These are phyloP conservation scores for Cladosporium sp. DNA, from an alignment of 2,329 filamentous ascomycete genomes.

Conservation along the genomic window DNA sequence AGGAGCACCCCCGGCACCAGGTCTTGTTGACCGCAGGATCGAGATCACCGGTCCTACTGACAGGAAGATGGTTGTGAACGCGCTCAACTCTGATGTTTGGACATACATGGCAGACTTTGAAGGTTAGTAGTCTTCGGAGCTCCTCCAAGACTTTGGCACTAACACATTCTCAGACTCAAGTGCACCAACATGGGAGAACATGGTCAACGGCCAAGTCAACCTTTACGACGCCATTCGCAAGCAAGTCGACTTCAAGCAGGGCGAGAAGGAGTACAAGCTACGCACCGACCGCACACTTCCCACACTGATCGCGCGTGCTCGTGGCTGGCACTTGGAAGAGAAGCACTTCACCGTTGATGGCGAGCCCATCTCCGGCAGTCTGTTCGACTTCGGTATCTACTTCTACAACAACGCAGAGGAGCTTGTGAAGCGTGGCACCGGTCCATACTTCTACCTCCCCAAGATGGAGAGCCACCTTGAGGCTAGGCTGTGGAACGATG, in stretches of 20 bases:
- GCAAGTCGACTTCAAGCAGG: constrained; percentile 95
- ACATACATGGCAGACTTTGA: constrained; percentile 99
- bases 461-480: constrained; percentile 97
- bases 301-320: constrained; percentile 88
- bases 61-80: constrained; percentile 98
- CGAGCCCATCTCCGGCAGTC: constrained; percentile 84
- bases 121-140: constrained; percentile 56
- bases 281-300: constrained; percentile 83
- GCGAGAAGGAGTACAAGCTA: constrained; percentile 94
- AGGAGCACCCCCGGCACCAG: constrained; percentile 86
- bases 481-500: constrained; percentile 97
- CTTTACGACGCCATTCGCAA: constrained; percentile 92
- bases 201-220: constrained; percentile 98
- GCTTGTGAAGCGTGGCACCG: constrained; percentile 77
- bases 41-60: constrained; percentile 98
- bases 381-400: constrained; percentile 98
- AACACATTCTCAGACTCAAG: constrained; percentile 68
- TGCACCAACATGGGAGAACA: constrained; percentile 98
- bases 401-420: constrained; percentile 98
- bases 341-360: constrained; percentile 96
- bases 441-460: constrained; percentile 96
- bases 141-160: background rate
- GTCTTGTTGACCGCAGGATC: constrained; percentile 86
- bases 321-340: constrained; percentile 98
- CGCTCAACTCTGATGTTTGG: constrained; percentile 92